phyloP scores from a whole-genome alignment of 345 rosid genomes.

The Lepidium aucheri region DNA sequence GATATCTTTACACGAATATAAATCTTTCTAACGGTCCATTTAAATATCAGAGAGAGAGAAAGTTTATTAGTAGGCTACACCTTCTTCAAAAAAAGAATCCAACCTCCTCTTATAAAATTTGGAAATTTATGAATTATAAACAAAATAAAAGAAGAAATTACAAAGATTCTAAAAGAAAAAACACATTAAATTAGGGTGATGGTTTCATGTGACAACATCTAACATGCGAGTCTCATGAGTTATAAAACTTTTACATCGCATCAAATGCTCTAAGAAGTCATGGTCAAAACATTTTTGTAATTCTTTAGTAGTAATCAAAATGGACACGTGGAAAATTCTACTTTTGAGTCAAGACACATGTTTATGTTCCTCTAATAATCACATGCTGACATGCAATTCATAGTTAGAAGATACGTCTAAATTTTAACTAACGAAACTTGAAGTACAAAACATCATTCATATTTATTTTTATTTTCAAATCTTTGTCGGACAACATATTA shows the following conservation, averaged over 20 bases:
- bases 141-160: too few species aligned
- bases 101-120: too few species aligned
- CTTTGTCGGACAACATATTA: background rate
- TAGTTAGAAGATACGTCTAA: constrained; percentile 21
- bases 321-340: constrained; percentile 15
- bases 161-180: background rate
- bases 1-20: too few species aligned
- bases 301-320: background rate
- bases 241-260: background rate
- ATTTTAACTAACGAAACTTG: constrained; percentile 7
- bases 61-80: too few species aligned
- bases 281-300: background rate
- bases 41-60: too few species aligned
- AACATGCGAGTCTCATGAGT: constrained; percentile 14
- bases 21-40: too few species aligned
- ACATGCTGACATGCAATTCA: constrained; percentile 10
- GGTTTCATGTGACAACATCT: constrained; percentile 13
- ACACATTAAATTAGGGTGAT: background rate
- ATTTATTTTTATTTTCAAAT: background rate
- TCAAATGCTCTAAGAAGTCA: background rate
- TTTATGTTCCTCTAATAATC: constrained; percentile 1
- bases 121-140: too few species aligned
- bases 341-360: constrained; percentile 12
- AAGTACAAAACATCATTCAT: constrained; percentile 2
- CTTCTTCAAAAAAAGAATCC: too few species aligned